Evolutionary conservation across 169 alveolate species (phyloP).

Genomic region (Eimeria mitis): DNA sequence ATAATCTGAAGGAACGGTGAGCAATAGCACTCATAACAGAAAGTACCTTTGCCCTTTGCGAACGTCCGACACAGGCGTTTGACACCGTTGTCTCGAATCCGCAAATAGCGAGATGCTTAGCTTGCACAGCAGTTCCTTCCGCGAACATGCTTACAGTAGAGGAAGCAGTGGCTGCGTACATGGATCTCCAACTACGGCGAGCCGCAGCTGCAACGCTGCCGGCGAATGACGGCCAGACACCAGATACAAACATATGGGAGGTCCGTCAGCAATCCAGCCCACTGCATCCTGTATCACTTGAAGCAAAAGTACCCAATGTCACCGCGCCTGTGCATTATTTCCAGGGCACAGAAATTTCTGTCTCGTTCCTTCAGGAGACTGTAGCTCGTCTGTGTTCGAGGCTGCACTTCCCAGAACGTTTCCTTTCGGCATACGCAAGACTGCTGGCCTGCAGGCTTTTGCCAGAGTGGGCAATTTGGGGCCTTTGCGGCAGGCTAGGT

Average conservation of each 20-base stretch:
- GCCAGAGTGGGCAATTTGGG: conserved; percentile 64
- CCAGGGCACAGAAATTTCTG: not conserved
- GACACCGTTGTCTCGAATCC: conserved; percentile 54
- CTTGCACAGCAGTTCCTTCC: conserved; percentile 29
- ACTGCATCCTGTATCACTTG: not conserved
- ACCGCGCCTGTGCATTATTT: not conserved
- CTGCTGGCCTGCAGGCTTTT: conserved; percentile 57
- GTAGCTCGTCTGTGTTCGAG: conserved; percentile 58
- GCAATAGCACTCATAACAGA: not conserved
- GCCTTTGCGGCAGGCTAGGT: conserved; percentile 12
- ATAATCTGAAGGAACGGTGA: not conserved
- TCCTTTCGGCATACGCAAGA: conserved; percentile 52
- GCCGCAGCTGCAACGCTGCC: conserved; percentile 41
- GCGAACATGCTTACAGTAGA: conserved; percentile 33
- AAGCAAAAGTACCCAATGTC: not conserved
- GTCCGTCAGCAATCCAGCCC: conserved; percentile 7
- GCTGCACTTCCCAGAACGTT: conserved; percentile 47
- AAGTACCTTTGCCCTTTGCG: not conserved
- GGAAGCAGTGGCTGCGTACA: conserved; percentile 61
- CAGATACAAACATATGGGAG: conserved; percentile 32
- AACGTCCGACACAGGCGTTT: conserved; percentile 21
- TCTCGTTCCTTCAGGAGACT: conserved; percentile 14
- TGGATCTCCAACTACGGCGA: conserved; percentile 61
- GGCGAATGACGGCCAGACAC: not conserved
- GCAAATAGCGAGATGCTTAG: conserved; percentile 24